Base-by-base conservation (phyloP, 345 rosid genomes). In the Lagerstroemia speciosa region DNA sequence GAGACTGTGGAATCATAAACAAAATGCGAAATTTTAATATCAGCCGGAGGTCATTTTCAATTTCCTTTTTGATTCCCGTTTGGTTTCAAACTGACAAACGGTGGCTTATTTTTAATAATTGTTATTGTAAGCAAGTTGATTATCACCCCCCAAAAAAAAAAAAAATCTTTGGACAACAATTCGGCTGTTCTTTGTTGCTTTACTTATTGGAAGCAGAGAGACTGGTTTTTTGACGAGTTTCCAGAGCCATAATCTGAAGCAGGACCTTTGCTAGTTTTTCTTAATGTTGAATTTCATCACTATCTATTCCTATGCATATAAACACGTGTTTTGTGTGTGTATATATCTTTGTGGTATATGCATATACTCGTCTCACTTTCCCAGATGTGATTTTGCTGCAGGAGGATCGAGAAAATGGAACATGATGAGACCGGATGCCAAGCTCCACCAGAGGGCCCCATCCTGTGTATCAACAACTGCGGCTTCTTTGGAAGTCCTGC, bases 391-490 rank as follows among this genome's bases (percentile, higher is more conserved):
- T 67, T 68, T 71, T 22, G 52, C 41, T 76, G 74, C 75, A 86
- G 84, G 77, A 72, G 77, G 69, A 74, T 75, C 71, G 78, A 71
- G 78, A 83, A 83, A 73, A 89, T 87, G 95, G 95, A 89, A 79
- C 91, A 88, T 48, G 89, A 92, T 72, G 90, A 92, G 83, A 92
- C 98, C 71, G 96, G 92, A 79, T 92, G 96, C 82, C 96, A 90
- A 75, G 87, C 92, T 73, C 86, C 92, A 63, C 97, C 91, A 0
- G 96, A 92, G 76, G 79, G 89, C 41, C 91, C 95, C 9, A 85
- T 84, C 76, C 78, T 88, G 43, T 92, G 98, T 74, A 38, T 83
- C 62, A 92, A 92, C 78, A 88, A 90, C 70, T 92, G 98, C 27
- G 98, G 98, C 75, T 92, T 89, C 93, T 92, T 87, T 31, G 96